Evolutionary conservation across 2,329 filamentous ascomycete genomes (phyloP).

Genomic region (Penicillium sp.): DNA sequence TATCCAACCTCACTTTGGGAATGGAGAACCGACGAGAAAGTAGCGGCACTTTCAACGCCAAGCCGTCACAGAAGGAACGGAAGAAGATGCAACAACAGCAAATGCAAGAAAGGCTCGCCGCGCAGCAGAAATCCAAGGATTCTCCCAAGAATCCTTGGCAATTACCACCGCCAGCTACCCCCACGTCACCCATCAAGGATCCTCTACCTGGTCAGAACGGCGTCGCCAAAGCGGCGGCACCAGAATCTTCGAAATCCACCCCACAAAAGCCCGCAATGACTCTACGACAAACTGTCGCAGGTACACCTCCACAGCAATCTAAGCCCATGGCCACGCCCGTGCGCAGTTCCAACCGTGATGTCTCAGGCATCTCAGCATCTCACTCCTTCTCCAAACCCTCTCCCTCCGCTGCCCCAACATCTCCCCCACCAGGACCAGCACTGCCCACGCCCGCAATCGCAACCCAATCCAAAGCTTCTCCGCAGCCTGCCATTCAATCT

Average conservation of each 20-base stretch:
- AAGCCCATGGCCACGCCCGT: slow-evolving; percentile 35
- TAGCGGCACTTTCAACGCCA: slow-evolving; percentile 44
- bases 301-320: slow-evolving; percentile 30
- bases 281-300: slow-evolving; percentile 56
- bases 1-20: slow-evolving; percentile 50
- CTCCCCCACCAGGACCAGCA: background rate
- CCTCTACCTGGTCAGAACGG: slow-evolving; percentile 35
- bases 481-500: slow-evolving; percentile 33
- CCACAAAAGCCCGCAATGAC: slow-evolving; percentile 48
- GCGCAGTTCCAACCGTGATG: slow-evolving; percentile 42
- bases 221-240: slow-evolving; percentile 5
- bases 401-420: slow-evolving; percentile 26
- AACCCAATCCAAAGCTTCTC: slow-evolving; percentile 18
- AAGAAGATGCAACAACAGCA: slow-evolving; percentile 74
- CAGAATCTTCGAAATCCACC: slow-evolving; percentile 22
- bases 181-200: slow-evolving; percentile 12
- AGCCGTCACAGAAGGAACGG: slow-evolving; percentile 84
- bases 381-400: slow-evolving; percentile 13
- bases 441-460: slow-evolving; percentile 9
- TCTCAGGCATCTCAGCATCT: slow-evolving; percentile 14
- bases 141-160: slow-evolving; percentile 58
- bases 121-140: slow-evolving; percentile 33
- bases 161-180: slow-evolving; percentile 26
- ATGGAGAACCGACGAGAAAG: slow-evolving; percentile 44
- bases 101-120: slow-evolving; percentile 37